phyloP scores from a whole-genome alignment of 306 rosid species.

The Trichosanthes cucumerina region DNA sequence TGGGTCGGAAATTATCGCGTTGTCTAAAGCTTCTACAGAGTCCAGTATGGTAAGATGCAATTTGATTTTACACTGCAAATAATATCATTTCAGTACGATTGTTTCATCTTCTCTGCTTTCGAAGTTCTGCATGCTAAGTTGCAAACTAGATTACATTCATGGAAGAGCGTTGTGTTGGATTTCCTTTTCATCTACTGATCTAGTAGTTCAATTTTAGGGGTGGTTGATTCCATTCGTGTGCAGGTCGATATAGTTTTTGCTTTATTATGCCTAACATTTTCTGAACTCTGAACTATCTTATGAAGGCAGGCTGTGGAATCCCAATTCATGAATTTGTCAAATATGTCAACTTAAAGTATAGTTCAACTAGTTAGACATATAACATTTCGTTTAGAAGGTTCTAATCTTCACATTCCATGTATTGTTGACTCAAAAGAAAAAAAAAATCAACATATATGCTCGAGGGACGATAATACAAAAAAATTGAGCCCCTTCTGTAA shows the following conservation, averaged over 20 bases:
- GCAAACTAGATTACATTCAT: not conserved
- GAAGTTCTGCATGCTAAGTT: not conserved
- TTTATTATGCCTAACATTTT: not conserved
- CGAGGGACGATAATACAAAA: too few species aligned
- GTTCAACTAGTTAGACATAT: too few species aligned
- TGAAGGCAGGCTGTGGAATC: not conserved
- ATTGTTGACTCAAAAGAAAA: too few species aligned
- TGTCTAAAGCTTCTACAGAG: conserved; percentile 29
- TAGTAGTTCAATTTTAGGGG: not conserved
- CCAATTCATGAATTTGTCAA: not conserved
- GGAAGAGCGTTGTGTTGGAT: not conserved
- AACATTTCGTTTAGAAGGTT: too few species aligned
- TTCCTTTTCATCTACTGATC: not conserved
- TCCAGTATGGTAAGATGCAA: conserved; percentile 36
- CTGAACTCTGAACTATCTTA: not conserved
- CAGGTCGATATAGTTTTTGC: not conserved
- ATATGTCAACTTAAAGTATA: not conserved
- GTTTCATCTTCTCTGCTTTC: not conserved
- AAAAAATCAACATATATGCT: too few species aligned
- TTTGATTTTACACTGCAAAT: not conserved
- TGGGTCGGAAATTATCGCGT: conserved; percentile 69
- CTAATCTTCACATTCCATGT: too few species aligned
- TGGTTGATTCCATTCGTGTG: not conserved
- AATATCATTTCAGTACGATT: not conserved
- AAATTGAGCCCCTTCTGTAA: not conserved